These are phyloP conservation scores for Metschnikowia dekortorum DNA, from an alignment of 805 yeast genomes.

Conservation along the genomic window DNA sequence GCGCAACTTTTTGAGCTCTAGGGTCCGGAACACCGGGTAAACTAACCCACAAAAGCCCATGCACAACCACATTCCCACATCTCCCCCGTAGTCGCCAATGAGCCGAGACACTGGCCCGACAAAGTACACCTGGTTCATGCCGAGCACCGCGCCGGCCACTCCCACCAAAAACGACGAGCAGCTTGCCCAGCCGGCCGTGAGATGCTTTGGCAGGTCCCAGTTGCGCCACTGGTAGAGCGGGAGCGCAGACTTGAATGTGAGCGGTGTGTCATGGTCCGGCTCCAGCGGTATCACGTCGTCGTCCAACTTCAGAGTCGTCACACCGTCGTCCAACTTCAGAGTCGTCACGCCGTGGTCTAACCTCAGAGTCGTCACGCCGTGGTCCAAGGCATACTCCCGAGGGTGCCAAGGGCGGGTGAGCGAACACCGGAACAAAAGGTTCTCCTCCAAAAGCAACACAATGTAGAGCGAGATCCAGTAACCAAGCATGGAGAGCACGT, in stretches of 20 bases:
- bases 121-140: conserved; percentile 21
- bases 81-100: conserved; percentile 18
- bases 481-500: conserved; percentile 16
- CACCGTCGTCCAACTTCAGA: too few relatives aligned
- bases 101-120: conserved; percentile 16
- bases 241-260: background rate
- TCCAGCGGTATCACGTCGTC: too few relatives aligned
- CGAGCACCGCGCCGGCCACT: conserved; percentile 19
- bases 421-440: conserved; percentile 9
- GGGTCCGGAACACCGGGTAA: conserved; percentile 14
- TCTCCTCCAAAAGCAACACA: conserved; percentile 13
- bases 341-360: too few relatives aligned
- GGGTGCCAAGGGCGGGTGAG: conserved; percentile 3
- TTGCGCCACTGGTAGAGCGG: conserved; percentile 25
- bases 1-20: conserved; percentile 17
- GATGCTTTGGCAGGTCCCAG: conserved; percentile 26
- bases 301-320: too few relatives aligned
- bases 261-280: background rate
- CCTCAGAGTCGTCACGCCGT: too few relatives aligned
- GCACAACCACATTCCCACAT: conserved; percentile 21
- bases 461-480: conserved; percentile 17
- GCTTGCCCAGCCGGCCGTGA: conserved; percentile 19
- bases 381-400: background rate
- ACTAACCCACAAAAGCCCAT: conserved; percentile 15
- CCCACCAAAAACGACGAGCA: conserved; percentile 14